phyloP scores from a whole-genome alignment of 1,139 yeast species.

The Suzukiozyma palmioleophila region DNA sequence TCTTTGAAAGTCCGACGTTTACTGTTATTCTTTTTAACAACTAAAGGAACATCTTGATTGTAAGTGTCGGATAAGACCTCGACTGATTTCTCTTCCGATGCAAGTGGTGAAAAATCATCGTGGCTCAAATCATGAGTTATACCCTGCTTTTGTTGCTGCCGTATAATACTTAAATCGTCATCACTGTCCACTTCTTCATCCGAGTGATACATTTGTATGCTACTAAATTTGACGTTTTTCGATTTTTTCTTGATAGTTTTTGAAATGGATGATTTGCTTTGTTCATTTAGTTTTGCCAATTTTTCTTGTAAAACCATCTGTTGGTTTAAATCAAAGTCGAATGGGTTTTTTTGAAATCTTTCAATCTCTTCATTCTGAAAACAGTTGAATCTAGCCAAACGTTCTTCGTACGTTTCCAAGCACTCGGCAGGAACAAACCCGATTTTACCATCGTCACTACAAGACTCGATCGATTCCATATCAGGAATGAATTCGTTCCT shows the following conservation, averaged over 20 bases:
- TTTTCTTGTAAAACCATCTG: background rate
- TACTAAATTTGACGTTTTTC: conserved; percentile 2
- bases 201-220: background rate
- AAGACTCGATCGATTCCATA: conserved; percentile 12
- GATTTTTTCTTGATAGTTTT: background rate
- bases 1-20: too few relatives aligned
- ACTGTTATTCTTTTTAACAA: conserved; percentile 17
- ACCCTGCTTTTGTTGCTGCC: background rate
- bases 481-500: conserved; percentile 3
- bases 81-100: conserved; percentile 20
- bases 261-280: background rate
- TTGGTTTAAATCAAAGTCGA: conserved; percentile 1
- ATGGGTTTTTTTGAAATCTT: conserved; percentile 15
- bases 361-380: conserved; percentile 84
- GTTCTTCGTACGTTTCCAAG: conserved; percentile 84
- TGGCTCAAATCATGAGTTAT: conserved; percentile 5
- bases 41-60: conserved; percentile 35
- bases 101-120: conserved; percentile 6
- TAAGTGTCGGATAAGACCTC: conserved; percentile 45
- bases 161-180: conserved; percentile 5
- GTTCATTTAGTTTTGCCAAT: background rate
- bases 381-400: conserved; percentile 87
- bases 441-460: conserved; percentile 57
- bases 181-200: conserved; percentile 8
- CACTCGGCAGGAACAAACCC: conserved; percentile 98